Conservation (phyloP, 805 yeast species). For the Zygosaccharomyces bailii region DNA sequence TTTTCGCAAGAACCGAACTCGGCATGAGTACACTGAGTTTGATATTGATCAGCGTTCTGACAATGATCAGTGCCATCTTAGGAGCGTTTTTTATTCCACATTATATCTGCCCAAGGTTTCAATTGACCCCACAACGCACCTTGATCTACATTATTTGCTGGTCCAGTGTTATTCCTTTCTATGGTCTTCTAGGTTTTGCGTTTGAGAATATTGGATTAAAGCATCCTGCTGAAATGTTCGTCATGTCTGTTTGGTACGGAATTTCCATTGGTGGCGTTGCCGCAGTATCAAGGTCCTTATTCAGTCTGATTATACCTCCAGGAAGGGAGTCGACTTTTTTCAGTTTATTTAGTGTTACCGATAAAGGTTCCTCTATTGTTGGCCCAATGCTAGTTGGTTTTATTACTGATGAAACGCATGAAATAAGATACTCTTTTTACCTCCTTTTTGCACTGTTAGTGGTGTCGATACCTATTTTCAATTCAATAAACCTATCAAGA, state of each 20-base stretch:
- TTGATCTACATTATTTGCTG: conserved; percentile 53
- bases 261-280: conserved; percentile 69
- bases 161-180: conserved; percentile 65
- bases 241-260: conserved; percentile 73
- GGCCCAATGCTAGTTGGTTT: conserved; percentile 75
- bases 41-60: conserved; percentile 60
- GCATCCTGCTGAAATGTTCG: conserved; percentile 63
- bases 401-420: conserved; percentile 68
- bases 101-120: conserved; percentile 36
- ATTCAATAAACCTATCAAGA: conserved; percentile 53
- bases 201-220: conserved; percentile 54
- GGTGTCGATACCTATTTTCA: conserved; percentile 55
- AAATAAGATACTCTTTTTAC: conserved; percentile 69
- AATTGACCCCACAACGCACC: conserved; percentile 45
- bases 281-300: conserved; percentile 65
- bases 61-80: conserved; percentile 61
- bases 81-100: conserved; percentile 63
- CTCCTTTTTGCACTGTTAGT: conserved; percentile 53
- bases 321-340: conserved; percentile 76
- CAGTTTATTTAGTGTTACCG: conserved; percentile 72
- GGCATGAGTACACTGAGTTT: conserved; percentile 65
- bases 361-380: conserved; percentile 71
- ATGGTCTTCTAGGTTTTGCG: conserved; percentile 66
- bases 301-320: conserved; percentile 63
- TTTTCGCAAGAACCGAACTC: conserved; percentile 69